Percentiles rank a stretch among this genome's conserved stretches.
Evolutionary conservation across 2,329 filamentous ascomycete genomes (phyloP).

Genomic region (Cladorrhinum sp.): DNA sequence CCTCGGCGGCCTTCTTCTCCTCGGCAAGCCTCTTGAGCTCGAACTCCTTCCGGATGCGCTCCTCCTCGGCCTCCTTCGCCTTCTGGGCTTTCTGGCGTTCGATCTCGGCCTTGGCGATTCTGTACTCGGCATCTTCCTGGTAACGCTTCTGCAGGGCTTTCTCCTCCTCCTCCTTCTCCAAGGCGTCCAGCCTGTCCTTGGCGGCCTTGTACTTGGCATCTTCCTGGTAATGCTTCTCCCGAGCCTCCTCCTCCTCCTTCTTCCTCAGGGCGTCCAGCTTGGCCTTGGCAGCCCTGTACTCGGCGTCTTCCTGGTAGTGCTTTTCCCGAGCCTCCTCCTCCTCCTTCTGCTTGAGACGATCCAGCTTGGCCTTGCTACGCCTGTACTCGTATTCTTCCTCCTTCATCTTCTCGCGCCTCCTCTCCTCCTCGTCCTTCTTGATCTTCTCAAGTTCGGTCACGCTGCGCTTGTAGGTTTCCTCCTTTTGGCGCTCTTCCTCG

Average conservation of each 20-base stretch:
- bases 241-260: constrained; percentile 26
- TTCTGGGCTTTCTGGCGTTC: constrained; percentile 41
- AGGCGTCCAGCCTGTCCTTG: constrained; percentile 47
- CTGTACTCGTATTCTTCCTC: constrained; percentile 31
- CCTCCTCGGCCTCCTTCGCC: constrained; percentile 25
- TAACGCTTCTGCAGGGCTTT: constrained; percentile 19
- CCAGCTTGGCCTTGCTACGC: constrained; percentile 46
- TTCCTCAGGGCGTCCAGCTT: constrained; percentile 46
- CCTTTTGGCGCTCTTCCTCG: constrained; percentile 33
- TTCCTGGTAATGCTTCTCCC: constrained; percentile 21
- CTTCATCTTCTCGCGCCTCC: constrained; percentile 19
- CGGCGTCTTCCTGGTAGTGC: constrained; percentile 21
- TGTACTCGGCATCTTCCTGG: constrained; percentile 25
- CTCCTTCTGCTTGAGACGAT: constrained; percentile 40
- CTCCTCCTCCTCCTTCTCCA: constrained; percentile 32
- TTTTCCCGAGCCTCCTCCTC: constrained; percentile 22
- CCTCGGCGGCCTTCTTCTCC: constrained; percentile 24
- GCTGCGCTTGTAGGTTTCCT: constrained; percentile 49
- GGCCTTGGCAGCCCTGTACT: constrained; percentile 41
- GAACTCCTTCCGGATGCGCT: constrained; percentile 24
- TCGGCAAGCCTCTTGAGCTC: constrained; percentile 27
- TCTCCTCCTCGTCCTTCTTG: constrained; percentile 20
- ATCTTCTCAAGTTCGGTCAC: constrained; percentile 29
- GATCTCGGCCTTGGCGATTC: constrained; percentile 47
- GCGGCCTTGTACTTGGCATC: constrained; percentile 36